These are phyloP conservation scores for Albifimbria verrucaria DNA, from an alignment of 2,329 filamentous ascomycete genomes.

Conservation along the genomic window DNA sequence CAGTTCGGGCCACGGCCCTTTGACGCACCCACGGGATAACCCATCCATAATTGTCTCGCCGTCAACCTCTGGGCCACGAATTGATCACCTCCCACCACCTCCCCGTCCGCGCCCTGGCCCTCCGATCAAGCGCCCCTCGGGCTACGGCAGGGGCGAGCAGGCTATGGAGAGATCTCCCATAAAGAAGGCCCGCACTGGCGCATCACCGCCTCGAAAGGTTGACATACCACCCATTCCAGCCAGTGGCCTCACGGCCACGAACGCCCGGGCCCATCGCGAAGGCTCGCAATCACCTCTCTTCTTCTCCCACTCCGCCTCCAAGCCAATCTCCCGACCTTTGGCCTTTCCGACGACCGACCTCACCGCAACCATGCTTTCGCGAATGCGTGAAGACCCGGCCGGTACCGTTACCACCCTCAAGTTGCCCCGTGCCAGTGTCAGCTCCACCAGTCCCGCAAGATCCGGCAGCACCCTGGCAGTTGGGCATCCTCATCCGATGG, in stretches of 20 bases:
- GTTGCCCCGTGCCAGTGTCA: constrained; percentile 51
- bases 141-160: constrained; percentile 15
- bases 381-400: constrained; percentile 38
- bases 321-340: constrained; percentile 32
- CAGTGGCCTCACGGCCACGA: constrained; percentile 16
- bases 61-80: constrained; percentile 6
- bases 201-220: constrained; percentile 41
- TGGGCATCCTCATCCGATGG: constrained; percentile 52
- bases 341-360: constrained; percentile 37
- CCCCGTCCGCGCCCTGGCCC: constrained; percentile 12
- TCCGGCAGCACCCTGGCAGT: constrained; percentile 51
- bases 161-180: constrained; percentile 31
- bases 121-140: constrained; percentile 22
- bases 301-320: constrained; percentile 43
- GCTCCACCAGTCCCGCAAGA: constrained; percentile 41
- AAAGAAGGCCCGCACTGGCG: constrained; percentile 48
- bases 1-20: not conserved
- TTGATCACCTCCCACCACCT: not conserved
- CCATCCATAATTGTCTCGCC: not conserved
- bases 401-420: constrained; percentile 51
- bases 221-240: constrained; percentile 33
- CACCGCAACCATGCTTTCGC: constrained; percentile 44
- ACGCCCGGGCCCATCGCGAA: constrained; percentile 24
- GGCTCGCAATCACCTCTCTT: constrained; percentile 49
- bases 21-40: not conserved